Evolutionary conservation across 805 yeast genomes (phyloP).

Genomic region (Pichia membranifaciens): DNA sequence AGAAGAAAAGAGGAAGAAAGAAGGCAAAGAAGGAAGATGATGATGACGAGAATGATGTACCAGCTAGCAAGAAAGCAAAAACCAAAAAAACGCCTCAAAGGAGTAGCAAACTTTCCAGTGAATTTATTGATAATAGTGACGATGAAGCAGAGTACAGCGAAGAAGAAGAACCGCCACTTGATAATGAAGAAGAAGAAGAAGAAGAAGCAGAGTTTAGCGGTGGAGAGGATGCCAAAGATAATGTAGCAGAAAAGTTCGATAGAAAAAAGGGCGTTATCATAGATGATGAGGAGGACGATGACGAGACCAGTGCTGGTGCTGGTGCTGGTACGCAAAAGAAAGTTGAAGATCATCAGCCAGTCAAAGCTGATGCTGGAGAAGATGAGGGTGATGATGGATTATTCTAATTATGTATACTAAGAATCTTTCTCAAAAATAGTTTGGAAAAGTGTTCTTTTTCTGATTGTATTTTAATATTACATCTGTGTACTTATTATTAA

Average conservation of each 20-base stretch:
- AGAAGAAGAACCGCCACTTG: conserved; percentile 10
- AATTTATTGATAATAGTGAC: conserved; percentile 29
- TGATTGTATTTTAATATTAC: not conserved
- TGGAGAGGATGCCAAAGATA: conserved; percentile 4
- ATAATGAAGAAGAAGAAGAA: conserved; percentile 11
- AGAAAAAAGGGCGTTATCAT: conserved; percentile 13
- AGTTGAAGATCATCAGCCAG: conserved; percentile 12
- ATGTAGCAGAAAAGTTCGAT: conserved; percentile 8
- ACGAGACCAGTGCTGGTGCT: too few species aligned
- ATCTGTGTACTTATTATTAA: conserved; percentile 1
- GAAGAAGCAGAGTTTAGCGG: conserved; percentile 9
- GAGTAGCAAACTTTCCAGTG: conserved; percentile 23
- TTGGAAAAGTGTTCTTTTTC: not conserved
- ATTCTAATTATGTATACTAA: not conserved
- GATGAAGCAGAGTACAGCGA: conserved; percentile 25
- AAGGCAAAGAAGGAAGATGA: conserved; percentile 15
- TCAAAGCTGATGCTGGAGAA: conserved; percentile 11
- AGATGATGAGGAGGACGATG: conserved; percentile 16
- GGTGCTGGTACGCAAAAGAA: conserved; percentile 22
- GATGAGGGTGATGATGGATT: conserved; percentile 13
- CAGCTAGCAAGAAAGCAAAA: conserved; percentile 16
- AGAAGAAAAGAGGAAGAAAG: conserved; percentile 26
- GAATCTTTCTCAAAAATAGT: not conserved
- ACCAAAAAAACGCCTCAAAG: conserved; percentile 17
- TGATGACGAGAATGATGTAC: conserved; percentile 15